Conservation (phyloP, 352 stramenopile genomes). For the Phytophthora ohioensis region DNA sequence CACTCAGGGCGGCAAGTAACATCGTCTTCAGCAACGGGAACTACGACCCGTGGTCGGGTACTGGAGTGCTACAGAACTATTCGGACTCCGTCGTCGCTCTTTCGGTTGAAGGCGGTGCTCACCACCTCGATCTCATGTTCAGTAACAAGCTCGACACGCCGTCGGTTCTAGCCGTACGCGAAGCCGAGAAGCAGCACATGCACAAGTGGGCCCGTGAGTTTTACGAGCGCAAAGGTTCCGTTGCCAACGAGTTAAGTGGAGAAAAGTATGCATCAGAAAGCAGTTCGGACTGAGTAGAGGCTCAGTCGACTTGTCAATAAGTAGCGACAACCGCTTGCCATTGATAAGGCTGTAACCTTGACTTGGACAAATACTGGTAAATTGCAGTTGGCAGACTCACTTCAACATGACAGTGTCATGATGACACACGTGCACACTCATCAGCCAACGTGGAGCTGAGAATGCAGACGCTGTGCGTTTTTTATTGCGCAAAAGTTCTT, state of each 20-base stretch:
- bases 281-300: background rate
- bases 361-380: background rate
- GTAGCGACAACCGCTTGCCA: slow-evolving; percentile 2
- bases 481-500: slow-evolving; percentile 15
- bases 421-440: slow-evolving; percentile 16
- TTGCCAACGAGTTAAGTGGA: slow-evolving; percentile 25
- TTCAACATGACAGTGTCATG: slow-evolving; percentile 32
- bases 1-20: slow-evolving; percentile 84
- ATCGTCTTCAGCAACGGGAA: slow-evolving; percentile 96
- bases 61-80: slow-evolving; percentile 79
- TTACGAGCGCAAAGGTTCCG: slow-evolving; percentile 46
- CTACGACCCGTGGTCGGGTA: slow-evolving; percentile 93
- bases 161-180: slow-evolving; percentile 72
- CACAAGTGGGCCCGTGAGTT: slow-evolving; percentile 81
- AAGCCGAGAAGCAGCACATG: slow-evolving; percentile 82
- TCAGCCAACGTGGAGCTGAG: background rate
- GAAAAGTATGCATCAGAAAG: background rate
- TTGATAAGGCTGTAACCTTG: slow-evolving; percentile 1
- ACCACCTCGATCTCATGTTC: slow-evolving; percentile 95
- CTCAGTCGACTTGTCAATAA: slow-evolving; percentile 9
- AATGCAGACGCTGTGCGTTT: background rate
- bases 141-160: slow-evolving; percentile 83
- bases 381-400: background rate
- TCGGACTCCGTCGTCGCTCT: slow-evolving; percentile 79
- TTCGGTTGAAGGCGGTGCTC: slow-evolving; percentile 75